Conservation (phyloP, 441 rosid species). For the Erysimum pusillum region DNA sequence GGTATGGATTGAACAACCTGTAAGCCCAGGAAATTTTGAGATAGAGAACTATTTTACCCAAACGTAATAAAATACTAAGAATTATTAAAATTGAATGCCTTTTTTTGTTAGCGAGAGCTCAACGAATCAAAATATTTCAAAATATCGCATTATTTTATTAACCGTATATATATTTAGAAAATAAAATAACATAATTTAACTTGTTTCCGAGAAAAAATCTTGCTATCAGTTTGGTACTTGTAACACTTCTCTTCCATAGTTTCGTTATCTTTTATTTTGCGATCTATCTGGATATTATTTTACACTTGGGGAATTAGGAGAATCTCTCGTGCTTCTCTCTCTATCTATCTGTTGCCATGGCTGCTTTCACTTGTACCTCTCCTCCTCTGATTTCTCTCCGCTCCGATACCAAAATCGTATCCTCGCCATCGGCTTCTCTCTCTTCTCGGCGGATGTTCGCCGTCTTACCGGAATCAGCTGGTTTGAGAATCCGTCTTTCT, state of each 20-base stretch:
- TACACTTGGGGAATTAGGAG: slow-evolving; percentile 40
- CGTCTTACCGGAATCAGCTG: slow-evolving; percentile 54
- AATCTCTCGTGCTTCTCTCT: slow-evolving; percentile 27
- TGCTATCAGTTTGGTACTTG: background rate
- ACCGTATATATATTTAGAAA: too few relatives aligned
- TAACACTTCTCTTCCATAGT: slow-evolving; percentile 33
- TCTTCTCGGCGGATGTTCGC: slow-evolving; percentile 37
- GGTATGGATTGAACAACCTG: background rate
- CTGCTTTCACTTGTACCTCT: slow-evolving; percentile 53
- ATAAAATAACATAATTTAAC: too few relatives aligned
- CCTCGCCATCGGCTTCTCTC: slow-evolving; percentile 40
- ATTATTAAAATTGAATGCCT: background rate
- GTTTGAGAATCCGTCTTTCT: slow-evolving; percentile 56
- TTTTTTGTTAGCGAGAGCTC: background rate
- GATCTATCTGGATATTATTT: slow-evolving; percentile 42
- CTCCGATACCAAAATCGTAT: slow-evolving; percentile 27
- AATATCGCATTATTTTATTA: too few relatives aligned
- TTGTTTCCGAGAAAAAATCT: background rate
- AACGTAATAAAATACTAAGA: background rate
- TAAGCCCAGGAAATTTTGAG: background rate
- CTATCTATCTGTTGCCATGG: slow-evolving; percentile 44
- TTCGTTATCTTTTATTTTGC: slow-evolving; percentile 27
- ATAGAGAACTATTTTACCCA: background rate
- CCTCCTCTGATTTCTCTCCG: slow-evolving; percentile 47
- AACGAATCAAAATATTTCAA: background rate